These are phyloP conservation scores for Leccinum arenicola DNA, from an alignment of 768 basidiomycete genomes.

Conservation along the genomic window DNA sequence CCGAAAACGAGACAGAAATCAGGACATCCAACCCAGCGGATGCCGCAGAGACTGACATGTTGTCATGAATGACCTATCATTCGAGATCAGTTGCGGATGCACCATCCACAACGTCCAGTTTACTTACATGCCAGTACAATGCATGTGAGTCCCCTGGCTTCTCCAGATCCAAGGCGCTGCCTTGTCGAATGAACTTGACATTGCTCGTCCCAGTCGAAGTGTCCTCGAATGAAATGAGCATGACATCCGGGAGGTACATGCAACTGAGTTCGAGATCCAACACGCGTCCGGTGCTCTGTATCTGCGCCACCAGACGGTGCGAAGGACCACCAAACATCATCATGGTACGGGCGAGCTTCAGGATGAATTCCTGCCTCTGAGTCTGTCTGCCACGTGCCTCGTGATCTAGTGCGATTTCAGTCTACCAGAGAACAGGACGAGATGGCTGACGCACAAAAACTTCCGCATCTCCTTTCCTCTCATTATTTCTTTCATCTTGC, in stretches of 20 bases:
- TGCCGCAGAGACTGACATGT: slow-evolving; percentile 71
- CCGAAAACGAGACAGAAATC: slow-evolving; percentile 71
- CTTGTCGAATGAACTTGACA: slow-evolving; percentile 75
- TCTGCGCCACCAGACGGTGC: slow-evolving; percentile 79
- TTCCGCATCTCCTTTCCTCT: slow-evolving; percentile 45
- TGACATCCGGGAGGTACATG: slow-evolving; percentile 72
- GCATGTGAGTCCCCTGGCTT: slow-evolving; percentile 70
- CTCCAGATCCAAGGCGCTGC: slow-evolving; percentile 68
- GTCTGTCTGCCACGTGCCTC: slow-evolving; percentile 79
- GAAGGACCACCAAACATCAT: slow-evolving; percentile 89
- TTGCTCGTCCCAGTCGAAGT: slow-evolving; percentile 74
- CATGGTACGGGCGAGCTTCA: slow-evolving; percentile 81
- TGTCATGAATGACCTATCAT: slow-evolving; percentile 76
- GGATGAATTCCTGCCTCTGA: slow-evolving; percentile 77
- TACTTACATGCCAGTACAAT: slow-evolving; percentile 69
- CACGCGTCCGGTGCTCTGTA: slow-evolving; percentile 74
- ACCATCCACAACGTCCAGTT: neutral
- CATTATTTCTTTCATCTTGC: slow-evolving; percentile 34
- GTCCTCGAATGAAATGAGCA: slow-evolving; percentile 84
- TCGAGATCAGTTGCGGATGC: slow-evolving; percentile 1
- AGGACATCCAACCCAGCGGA: slow-evolving; percentile 64
- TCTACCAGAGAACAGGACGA: neutral
- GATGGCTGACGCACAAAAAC: slow-evolving; percentile 57
- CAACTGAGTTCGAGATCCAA: slow-evolving; percentile 73
- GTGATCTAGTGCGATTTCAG: slow-evolving; percentile 53